Evolutionary conservation across 306 rosid genomes (phyloP).

Genomic region (Cajanus cajan): DNA sequence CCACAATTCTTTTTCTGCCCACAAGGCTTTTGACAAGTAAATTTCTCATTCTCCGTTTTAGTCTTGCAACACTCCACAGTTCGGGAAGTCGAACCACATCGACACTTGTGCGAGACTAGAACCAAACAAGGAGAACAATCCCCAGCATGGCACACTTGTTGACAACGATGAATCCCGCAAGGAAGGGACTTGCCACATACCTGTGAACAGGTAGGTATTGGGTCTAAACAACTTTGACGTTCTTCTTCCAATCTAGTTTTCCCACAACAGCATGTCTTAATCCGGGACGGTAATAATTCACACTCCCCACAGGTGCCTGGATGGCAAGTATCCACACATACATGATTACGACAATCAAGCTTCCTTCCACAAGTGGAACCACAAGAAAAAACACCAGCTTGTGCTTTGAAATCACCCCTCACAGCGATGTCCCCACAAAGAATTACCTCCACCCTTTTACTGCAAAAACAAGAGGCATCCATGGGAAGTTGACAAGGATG

Average conservation of each 20-base stretch:
- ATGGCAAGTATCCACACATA: constrained; percentile 62
- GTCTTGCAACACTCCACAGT: constrained; percentile 74
- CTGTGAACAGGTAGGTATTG: constrained; percentile 74
- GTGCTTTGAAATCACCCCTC: constrained; percentile 63
- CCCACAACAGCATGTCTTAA: constrained; percentile 75
- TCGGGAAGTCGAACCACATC: constrained; percentile 71
- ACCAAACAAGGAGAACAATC: constrained; percentile 77
- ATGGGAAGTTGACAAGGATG: constrained; percentile 61
- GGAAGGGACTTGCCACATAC: constrained; percentile 64
- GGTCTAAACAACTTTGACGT: constrained; percentile 72
- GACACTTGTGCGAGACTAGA: constrained; percentile 71
- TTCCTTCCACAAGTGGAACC: constrained; percentile 58
- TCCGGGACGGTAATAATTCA: constrained; percentile 51
- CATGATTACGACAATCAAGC: constrained; percentile 72
- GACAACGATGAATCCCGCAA: constrained; percentile 67
- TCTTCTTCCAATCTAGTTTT: constrained; percentile 67
- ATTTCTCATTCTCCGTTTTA: constrained; percentile 43
- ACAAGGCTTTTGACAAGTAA: constrained; percentile 79
- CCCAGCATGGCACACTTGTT: constrained; percentile 67
- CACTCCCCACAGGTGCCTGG: constrained; percentile 78
- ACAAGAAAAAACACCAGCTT: constrained; percentile 73
- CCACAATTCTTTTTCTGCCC: constrained; percentile 87
- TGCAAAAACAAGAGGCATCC: constrained; percentile 78
- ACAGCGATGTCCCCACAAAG: constrained; percentile 71
- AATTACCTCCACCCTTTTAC: constrained; percentile 49